These are phyloP conservation scores for Aspergillus texensis DNA, from an alignment of 2,329 filamentous ascomycete genomes.

Conservation along the genomic window DNA sequence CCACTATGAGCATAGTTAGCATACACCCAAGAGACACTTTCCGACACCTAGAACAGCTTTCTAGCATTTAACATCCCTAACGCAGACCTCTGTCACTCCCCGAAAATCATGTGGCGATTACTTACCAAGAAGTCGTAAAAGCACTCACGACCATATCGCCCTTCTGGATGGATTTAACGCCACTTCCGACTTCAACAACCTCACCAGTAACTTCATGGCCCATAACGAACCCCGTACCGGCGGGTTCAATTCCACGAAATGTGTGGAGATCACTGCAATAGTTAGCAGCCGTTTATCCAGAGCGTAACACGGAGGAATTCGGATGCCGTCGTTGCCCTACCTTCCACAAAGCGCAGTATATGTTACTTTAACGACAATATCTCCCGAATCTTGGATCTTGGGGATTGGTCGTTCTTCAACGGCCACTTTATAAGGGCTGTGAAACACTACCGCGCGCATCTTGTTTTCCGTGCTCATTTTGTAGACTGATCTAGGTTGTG, in stretches of 20 bases:
- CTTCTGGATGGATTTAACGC: slow-evolving; percentile 68
- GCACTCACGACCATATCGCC: slow-evolving; percentile 82
- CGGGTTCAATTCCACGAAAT: slow-evolving; percentile 78
- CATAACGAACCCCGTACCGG: slow-evolving; percentile 65
- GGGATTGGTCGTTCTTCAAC: slow-evolving; percentile 81
- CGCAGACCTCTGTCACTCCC: not conserved
- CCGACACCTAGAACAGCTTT: not conserved
- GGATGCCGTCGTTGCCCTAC: slow-evolving; percentile 52
- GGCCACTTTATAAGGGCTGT: slow-evolving; percentile 72
- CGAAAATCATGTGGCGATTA: slow-evolving; percentile 8
- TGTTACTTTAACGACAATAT: slow-evolving; percentile 81
- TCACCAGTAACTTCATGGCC: slow-evolving; percentile 85
- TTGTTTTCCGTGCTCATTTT: slow-evolving; percentile 47
- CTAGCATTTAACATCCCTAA: not conserved
- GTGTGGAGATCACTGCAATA: slow-evolving; percentile 74
- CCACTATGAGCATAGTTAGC: slow-evolving; percentile 46
- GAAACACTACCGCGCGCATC: slow-evolving; percentile 90
- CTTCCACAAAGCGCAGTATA: slow-evolving; percentile 87
- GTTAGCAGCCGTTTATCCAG: not conserved
- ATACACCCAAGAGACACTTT: not conserved
- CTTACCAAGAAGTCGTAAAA: slow-evolving; percentile 78
- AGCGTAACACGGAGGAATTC: not conserved
- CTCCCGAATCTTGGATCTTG: slow-evolving; percentile 68
- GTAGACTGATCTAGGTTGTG: not conserved
- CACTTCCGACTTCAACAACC: slow-evolving; percentile 67